A percentile compares a stretch with the other conserved stretches of the same genome.
Conservation (phyloP, 2,329 filamentous ascomycete species). For the Sporothrix euskadiensis region DNA sequence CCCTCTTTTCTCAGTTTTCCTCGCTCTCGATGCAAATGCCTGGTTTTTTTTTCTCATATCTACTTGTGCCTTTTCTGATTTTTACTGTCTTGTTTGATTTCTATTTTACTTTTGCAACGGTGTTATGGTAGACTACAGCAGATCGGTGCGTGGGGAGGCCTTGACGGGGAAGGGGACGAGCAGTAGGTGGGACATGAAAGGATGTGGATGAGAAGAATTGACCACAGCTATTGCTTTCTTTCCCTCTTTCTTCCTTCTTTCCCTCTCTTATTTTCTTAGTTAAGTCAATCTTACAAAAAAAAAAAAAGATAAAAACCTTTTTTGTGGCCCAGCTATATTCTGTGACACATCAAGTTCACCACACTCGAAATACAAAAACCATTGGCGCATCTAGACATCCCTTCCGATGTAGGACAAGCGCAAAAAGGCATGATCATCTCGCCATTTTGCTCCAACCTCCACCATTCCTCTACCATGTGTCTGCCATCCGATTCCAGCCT, state of each 20-base stretch:
- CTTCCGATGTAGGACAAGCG: background rate
- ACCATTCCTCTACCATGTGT: background rate
- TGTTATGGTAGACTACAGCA: constrained; percentile 22
- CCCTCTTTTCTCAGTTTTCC: background rate
- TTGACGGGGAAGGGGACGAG: background rate
- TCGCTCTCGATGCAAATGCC: constrained; percentile 5
- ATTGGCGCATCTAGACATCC: constrained; percentile 3
- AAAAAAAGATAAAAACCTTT: background rate
- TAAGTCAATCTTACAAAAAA: constrained; percentile 10
- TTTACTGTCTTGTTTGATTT: constrained; percentile 13
- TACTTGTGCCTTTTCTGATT: background rate
- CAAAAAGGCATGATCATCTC: background rate
- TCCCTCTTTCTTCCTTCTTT: background rate
- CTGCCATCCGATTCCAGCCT: background rate
- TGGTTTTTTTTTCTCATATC: background rate
- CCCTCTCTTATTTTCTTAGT: constrained; percentile 12
- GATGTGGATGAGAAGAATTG: background rate
- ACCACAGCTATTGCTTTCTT: background rate
- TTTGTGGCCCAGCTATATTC: constrained; percentile 9
- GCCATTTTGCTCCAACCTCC: background rate
- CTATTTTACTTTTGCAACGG: constrained; percentile 2
- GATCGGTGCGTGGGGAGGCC: constrained; percentile 1
- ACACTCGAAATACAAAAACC: background rate
- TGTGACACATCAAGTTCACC: background rate
- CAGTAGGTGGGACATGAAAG: background rate